Conservation (phyloP, 495 filamentous ascomycete genomes). For the Tetracladium setigerum region DNA sequence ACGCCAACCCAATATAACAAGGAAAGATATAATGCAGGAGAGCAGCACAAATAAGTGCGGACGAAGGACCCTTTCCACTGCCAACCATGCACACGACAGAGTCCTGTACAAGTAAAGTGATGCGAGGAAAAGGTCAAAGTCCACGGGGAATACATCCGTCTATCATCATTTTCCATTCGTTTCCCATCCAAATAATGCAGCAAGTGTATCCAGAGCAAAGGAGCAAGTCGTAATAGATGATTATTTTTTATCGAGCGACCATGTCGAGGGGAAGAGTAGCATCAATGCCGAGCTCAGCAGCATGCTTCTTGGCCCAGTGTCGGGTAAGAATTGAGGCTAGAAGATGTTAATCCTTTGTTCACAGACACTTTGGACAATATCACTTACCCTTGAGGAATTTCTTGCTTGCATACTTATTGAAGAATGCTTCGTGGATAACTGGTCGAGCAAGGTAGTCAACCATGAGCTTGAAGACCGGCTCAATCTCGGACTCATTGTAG, state of each 20-base stretch:
- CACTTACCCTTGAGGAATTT: constrained; percentile 88
- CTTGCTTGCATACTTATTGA: constrained; percentile 98
- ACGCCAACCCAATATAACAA: constrained; percentile 20
- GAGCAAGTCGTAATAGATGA: constrained; percentile 14
- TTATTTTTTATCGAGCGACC: constrained; percentile 17
- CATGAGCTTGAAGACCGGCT: constrained; percentile 89
- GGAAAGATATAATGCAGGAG: constrained; percentile 19
- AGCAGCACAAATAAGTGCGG: constrained; percentile 6
- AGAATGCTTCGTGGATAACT: constrained; percentile 91
- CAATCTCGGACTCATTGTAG: constrained; percentile 85
- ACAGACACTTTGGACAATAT: not conserved
- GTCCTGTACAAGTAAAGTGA: too few relatives aligned
- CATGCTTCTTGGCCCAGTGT: constrained; percentile 81
- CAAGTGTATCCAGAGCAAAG: constrained; percentile 19
- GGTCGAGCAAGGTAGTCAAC: constrained; percentile 87
- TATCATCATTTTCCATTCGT: constrained; percentile 23
- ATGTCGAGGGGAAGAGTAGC: constrained; percentile 17
- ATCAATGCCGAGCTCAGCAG: constrained; percentile 36
- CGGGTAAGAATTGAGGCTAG: constrained; percentile 86
- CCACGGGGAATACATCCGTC: constrained; percentile 18
- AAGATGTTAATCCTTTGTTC: constrained; percentile 15
- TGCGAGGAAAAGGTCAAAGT: not conserved
- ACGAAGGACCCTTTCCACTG: too few relatives aligned
- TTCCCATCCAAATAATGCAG: constrained; percentile 26
- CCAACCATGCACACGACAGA: too few relatives aligned